Base-by-base conservation (phyloP, 1,284 basidiomycete genomes). In the Vanrija sp. region DNA sequence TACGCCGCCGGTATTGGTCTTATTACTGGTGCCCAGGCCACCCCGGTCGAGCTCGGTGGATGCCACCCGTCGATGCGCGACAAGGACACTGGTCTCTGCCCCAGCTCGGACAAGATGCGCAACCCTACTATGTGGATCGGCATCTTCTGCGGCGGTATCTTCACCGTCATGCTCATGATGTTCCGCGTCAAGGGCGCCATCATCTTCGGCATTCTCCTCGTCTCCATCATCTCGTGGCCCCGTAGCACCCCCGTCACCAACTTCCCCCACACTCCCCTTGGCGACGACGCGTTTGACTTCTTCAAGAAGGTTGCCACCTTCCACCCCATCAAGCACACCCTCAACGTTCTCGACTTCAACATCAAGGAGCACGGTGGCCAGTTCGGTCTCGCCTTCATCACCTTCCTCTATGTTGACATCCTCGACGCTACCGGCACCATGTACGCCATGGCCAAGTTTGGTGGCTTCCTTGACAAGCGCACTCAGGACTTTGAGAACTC, bases 391-490 rank as follows among this genome's bases (percentile, higher is more conserved):
- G 59, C 59, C 18, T 61, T 61, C 59, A 71, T 74, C 63, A 75
- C 78, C 26, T 89, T 93, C 83, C 84, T 93, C 52, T 94, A 93
- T 73, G 89, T 93, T 68, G 58, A 61, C 52, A 87, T 91, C 62
- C 81, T 90, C 68, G 78, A 83, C 59, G 81, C 79, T 25, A 84
- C 81, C 47, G 88, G 89, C 68, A 92, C 91, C 2, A 78, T 93
- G 12, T 91, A 91, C 75, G 86, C 91, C 43, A 93, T 94, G 91
- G 88, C 90, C 49, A 89, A 88, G 69, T 91, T 92, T 63, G 89
- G 91, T n/a, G 88, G 88, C 21, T 82, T 94, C 12, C 87, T 89
- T 54, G 86, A 93, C 71, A 87, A 86, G 1, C 82, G 87, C 15
- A 91, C 90, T 16, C 80, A 89, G 58, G 91, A 94, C 75, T 94